Conservation (phyloP, 768 basidiomycete species). For the Lyophyllum semitale region DNA sequence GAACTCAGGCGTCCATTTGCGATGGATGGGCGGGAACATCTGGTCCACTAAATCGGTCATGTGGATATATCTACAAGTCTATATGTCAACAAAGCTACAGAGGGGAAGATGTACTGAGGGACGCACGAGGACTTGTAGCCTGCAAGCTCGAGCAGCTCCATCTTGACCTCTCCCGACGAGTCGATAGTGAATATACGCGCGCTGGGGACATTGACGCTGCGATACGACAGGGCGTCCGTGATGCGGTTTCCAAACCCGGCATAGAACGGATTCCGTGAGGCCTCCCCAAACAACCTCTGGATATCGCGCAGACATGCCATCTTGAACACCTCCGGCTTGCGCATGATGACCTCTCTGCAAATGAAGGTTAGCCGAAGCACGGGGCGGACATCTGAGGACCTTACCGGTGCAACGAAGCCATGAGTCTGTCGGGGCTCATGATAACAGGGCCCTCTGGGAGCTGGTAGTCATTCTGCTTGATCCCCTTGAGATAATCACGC, state of each 20-base stretch:
- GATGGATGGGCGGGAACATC: constrained; percentile 96
- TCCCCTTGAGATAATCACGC: constrained; percentile 88
- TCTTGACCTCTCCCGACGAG: constrained; percentile 91
- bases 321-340: constrained; percentile 99
- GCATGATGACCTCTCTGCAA: constrained; percentile 93
- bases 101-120: neutral
- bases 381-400: neutral
- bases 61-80: constrained; percentile 78
- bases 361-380: neutral
- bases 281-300: constrained; percentile 82
- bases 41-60: constrained; percentile 99
- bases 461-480: constrained; percentile 94
- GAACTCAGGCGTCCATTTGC: constrained; percentile 85
- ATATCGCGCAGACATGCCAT: constrained; percentile 99
- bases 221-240: constrained; percentile 97
- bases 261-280: constrained; percentile 80
- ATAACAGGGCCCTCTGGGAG: constrained; percentile 98
- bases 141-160: constrained; percentile 93
- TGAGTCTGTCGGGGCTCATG: constrained; percentile 96
- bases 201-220: constrained; percentile 92
- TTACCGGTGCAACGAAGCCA: constrained; percentile 92
- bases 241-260: constrained; percentile 98
- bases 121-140: constrained; percentile 92
- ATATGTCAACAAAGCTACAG: constrained; percentile 2
- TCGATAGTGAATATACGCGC: constrained; percentile 97